These are phyloP conservation scores for Gonium pectorale DNA, from an alignment of 139 green algal species.

Conservation along the genomic window DNA sequence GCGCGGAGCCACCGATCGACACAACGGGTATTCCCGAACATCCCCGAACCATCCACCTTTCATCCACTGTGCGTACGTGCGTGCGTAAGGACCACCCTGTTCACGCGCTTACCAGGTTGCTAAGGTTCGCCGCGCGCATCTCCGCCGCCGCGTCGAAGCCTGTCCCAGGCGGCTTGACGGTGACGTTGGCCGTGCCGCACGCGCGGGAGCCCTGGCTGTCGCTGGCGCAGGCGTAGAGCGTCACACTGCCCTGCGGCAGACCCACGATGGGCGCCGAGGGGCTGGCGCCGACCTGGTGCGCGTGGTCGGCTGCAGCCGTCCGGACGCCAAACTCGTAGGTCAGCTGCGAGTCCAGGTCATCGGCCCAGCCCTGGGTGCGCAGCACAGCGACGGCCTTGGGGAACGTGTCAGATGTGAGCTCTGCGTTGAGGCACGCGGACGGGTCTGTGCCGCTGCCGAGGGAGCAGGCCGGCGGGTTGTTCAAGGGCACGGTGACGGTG, in stretches of 20 bases:
- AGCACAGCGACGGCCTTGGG: not conserved
- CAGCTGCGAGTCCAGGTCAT: not conserved
- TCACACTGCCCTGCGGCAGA: not conserved
- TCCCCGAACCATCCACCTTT: not conserved
- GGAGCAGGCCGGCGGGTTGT: slow-evolving; percentile 1
- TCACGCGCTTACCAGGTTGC: too few species aligned
- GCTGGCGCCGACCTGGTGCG: not conserved
- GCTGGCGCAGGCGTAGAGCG: slow-evolving; percentile 5
- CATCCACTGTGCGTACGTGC: not conserved
- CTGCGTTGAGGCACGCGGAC: not conserved
- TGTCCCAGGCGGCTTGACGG: not conserved
- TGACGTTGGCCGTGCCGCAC: not conserved
- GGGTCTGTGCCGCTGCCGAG: not conserved
- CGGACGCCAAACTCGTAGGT: slow-evolving; percentile 2
- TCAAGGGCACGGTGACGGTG: not conserved
- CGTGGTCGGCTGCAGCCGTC: not conserved
- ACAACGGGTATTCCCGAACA: not conserved
- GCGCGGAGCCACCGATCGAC: not conserved
- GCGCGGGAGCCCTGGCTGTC: slow-evolving; percentile 11
- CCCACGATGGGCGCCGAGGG: not conserved
- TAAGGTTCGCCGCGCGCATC: not conserved
- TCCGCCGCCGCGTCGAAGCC: not conserved
- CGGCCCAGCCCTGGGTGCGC: not conserved
- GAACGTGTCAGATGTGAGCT: not conserved
- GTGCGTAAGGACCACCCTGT: not conserved